Evolutionary conservation across 2,329 filamentous ascomycete species (phyloP), one percentile per base, ranked within the genome.

Genomic region (Bertia moriformis): DNA sequence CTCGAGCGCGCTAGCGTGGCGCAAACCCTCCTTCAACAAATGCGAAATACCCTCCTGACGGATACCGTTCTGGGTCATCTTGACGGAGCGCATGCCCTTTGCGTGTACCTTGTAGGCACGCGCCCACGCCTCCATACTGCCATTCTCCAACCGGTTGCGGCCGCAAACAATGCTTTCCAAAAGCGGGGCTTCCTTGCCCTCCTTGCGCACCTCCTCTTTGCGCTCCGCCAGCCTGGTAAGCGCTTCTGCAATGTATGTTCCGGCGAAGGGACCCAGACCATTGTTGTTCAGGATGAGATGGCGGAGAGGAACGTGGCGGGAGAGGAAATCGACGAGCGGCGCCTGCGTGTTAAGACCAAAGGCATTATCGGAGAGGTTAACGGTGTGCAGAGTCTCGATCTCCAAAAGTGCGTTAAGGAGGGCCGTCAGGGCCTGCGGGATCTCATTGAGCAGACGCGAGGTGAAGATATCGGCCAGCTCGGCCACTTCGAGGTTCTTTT

Each of bases 41-140:
- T 81, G 72, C 37, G 78, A 78, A 52, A 96, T 91, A 43, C 91
- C 91, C 59, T 96, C 87, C 55, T 89, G 85, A 33, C 91, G 75
- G 49, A 98, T 98, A 39, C 91, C 91, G 57, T 98, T 96, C 61
- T 96, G 91, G 18, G 93, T 86, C 91, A 98, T 96, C 69, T 89
- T 93, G 49, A 98, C 75, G 15, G 32, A 35, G 42, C 78, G 78
- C 61, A 80, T 83, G 45, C 98, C 73, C 41, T 82, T 80, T 47
- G 72, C 77, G 56, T 96, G 86, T 42, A 89, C 78, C 51, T 78
- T 76, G 58, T 85, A 95, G 1, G 86, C 72, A 57, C 81, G 83
- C 32, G 88, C 87, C 91, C 91, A 98, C 0, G 89, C 88, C 13
- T 74, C 76, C 91, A 98, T 98, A 55, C 82, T 91, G 48, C 89